Base-by-base conservation (phyloP, 148 eudicot species). In the Amaranthus palmeri region DNA sequence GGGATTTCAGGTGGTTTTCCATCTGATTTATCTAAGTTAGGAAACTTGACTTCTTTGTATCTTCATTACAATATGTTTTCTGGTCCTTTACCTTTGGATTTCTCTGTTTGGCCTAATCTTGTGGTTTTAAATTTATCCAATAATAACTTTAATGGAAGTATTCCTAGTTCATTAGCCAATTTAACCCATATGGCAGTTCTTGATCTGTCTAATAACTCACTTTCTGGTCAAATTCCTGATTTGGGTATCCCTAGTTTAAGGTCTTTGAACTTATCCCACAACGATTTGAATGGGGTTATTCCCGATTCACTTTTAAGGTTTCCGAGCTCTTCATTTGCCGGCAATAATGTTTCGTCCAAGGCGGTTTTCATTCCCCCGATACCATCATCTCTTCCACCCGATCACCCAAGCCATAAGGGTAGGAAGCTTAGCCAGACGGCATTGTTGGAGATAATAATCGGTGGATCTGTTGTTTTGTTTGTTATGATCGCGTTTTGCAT, bases 171-270 rank as follows among this genome's bases (percentile, higher is more conserved):
- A 0, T 52, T 91, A 52, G 77, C 87, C 4, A 87, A 74, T 79
- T 75, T 87, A 68, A 85, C 79, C 65, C 87, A 77, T 18, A 80
- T 91, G 48, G 62, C 79, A 10, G 77, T 77, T 14, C 83, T 91
- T 61, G 81, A 81, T 76, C 87, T 91, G 17, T 83, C 91, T 6
- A 85, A 76, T 63, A 91, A 91, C 77, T 83, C 81, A 3, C 70
- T 88, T 66, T 91, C 89, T 14, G 93, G 93, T 54, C 70, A 80
- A 54, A 75, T 91, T 50, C 96, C 91, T 50, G 75, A 87, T 56
- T 8, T 88, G 40, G 63, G 57, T 73, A 55, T 82, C 68, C 78
- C 87, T 0, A 83, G 75, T 72, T 73, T 88, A 72, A 83, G 80
- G 65, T 72, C 56, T 9, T 57, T 91, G 25, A 83, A 90, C 72